Conservation (phyloP, 495 filamentous ascomycete species). For the Tuber aestivum region DNA sequence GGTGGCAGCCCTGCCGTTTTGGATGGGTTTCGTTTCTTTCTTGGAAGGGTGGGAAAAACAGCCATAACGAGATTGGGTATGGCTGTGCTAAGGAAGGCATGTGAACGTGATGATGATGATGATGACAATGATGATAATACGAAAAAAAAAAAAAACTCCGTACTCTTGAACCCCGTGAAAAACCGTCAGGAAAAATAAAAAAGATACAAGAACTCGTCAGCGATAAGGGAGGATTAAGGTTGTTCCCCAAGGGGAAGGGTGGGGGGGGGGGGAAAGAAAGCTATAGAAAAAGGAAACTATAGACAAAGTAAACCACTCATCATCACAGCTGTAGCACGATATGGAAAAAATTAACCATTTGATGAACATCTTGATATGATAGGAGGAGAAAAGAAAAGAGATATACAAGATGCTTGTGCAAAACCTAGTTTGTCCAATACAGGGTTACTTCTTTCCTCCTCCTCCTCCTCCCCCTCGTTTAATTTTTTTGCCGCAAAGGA, state of each 20-base stretch:
- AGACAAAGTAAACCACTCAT: not conserved
- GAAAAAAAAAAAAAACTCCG: conserved; percentile 18
- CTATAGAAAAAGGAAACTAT: conserved; percentile 4
- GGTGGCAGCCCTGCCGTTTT: conserved; percentile 3
- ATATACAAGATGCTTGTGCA: conserved; percentile 24
- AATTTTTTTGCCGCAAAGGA: not conserved
- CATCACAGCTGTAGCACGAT: not conserved
- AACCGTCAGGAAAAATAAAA: conserved; percentile 16
- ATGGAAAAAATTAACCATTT: not conserved
- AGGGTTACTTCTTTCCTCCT: conserved; percentile 11
- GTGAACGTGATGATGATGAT: conserved; percentile 17
- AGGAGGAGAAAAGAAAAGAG: conserved; percentile 11
- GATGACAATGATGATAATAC: conserved; percentile 24
- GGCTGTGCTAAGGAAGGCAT: conserved; percentile 13
- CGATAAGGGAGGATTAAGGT: not conserved
- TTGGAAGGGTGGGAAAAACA: conserved; percentile 1
- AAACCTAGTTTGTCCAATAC: conserved; percentile 15
- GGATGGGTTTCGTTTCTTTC: conserved; percentile 7
- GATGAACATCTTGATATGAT: not conserved
- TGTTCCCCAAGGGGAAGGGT: not conserved
- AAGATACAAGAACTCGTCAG: not conserved
- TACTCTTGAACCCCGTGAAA: not conserved
- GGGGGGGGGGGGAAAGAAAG: not conserved
- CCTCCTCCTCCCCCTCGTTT: too few species aligned
- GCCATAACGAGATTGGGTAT: conserved; percentile 6